A percentile compares a stretch with the other conserved stretches of the same genome.
These are phyloP conservation scores for Psilocybe azurescens DNA, from an alignment of 768 basidiomycete genomes.

Conservation along the genomic window DNA sequence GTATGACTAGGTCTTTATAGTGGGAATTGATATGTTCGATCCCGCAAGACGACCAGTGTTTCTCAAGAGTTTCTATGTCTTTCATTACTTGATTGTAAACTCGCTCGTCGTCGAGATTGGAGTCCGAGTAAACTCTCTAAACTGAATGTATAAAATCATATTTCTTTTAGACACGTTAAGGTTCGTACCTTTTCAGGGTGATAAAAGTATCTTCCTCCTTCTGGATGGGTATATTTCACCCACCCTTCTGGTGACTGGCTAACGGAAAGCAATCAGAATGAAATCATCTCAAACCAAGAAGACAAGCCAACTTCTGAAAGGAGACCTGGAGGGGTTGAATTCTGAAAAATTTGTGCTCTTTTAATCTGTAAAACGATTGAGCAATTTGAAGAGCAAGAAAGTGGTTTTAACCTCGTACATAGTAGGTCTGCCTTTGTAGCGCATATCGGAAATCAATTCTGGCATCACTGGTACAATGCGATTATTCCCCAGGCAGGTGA, in stretches of 20 bases:
- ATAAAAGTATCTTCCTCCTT: neutral
- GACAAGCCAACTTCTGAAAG: neutral
- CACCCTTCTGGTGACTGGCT: neutral
- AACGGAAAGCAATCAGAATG: neutral
- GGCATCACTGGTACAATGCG: constrained; percentile 5
- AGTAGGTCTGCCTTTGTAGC: neutral
- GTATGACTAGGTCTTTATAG: constrained; percentile 50
- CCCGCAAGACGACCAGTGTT: constrained; percentile 20
- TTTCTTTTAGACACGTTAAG: neutral
- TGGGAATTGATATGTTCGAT: constrained; percentile 32
- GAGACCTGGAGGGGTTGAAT: neutral
- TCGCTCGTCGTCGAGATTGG: constrained; percentile 46
- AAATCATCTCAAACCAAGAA: neutral
- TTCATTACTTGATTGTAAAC: constrained; percentile 38
- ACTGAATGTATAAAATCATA: neutral
- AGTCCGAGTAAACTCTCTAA: constrained; percentile 60
- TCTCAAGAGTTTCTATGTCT: constrained; percentile 37
- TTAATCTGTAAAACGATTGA: neutral
- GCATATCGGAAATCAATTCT: neutral
- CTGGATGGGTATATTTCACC: constrained; percentile 1
- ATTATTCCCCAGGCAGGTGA: neutral
- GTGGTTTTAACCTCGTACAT: neutral
- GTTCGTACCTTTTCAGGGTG: neutral
- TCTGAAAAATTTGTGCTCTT: neutral
- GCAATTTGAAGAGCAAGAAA: neutral